Evolutionary conservation across 2,329 filamentous ascomycete genomes (phyloP).

Genomic region (Aspergillus sp.): DNA sequence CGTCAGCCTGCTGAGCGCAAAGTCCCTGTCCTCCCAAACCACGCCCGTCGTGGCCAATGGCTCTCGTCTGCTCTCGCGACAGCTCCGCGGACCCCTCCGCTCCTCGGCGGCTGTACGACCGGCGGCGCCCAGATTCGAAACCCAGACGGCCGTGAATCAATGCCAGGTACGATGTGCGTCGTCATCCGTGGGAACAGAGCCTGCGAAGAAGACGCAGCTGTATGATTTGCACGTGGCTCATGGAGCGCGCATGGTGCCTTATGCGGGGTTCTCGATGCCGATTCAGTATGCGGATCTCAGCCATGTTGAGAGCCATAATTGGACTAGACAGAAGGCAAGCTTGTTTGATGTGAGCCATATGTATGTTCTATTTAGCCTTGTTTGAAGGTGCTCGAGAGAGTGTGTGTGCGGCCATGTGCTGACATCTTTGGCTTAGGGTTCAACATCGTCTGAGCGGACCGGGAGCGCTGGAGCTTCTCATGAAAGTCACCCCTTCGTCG

Average conservation of each 20-base stretch:
- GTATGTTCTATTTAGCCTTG: constrained; percentile 45
- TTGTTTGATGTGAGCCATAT: constrained; percentile 97
- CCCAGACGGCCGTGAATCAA: constrained; percentile 8
- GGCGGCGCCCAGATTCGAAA: constrained; percentile 6
- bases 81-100: constrained; percentile 16
- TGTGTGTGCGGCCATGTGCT: background rate
- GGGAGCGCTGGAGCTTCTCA: constrained; percentile 70
- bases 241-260: constrained; percentile 93
- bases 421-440: constrained; percentile 39
- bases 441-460: constrained; percentile 80
- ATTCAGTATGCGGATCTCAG: constrained; percentile 74
- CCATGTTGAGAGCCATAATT: constrained; percentile 77
- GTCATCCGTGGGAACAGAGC: constrained; percentile 11
- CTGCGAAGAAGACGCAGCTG: constrained; percentile 54
- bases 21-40: constrained; percentile 15
- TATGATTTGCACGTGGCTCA: constrained; percentile 69
- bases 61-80: constrained; percentile 20
- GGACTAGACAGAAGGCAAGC: constrained; percentile 79
- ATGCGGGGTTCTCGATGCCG: constrained; percentile 87
- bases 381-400: background rate
- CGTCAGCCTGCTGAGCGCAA: constrained; percentile 21
- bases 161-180: constrained; percentile 26
- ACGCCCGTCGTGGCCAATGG: constrained; percentile 24
- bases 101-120: constrained; percentile 15
- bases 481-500: constrained; percentile 72